Evolutionary conservation across 1,284 basidiomycete species (phyloP), one percentile per base, ranked within the genome.

Genomic region (Fomitopsis pinicola): DNA sequence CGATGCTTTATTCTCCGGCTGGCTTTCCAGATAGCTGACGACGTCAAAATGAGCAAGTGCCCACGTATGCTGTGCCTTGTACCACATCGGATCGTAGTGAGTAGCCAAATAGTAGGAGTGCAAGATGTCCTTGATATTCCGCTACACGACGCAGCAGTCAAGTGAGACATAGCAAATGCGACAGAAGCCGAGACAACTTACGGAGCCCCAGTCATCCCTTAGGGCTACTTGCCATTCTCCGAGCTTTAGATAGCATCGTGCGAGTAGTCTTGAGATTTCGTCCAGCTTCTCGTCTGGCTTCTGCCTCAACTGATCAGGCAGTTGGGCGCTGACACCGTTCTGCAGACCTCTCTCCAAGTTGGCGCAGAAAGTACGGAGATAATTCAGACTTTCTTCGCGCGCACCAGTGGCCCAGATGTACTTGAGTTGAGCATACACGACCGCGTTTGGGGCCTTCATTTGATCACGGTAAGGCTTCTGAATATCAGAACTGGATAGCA

Each of bases 41-140:
- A 98, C 94, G 66, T 98, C 95, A 67, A 97, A 97, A 74, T 98
- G 98, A 12, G 95, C 92, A 62, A 99, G 78, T 6, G 97, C 97
- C 95, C 96, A 99, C 0, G 95, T 96, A 73, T 99, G 97, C 97
- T 97, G 98, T 17, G 97, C 97, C 76, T 98, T 98, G 77, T 98
- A 98, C 97, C 97, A 99, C 42, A 83, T 83, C 6, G 91, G 86
- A 73, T 99, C 97, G 64, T 95, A 94, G 71, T 94, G 91, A 2
- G 97, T 98, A 0, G 97, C 94, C 42, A 91, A 81, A 59, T 86
- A 82, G 76, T 97, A 99, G 33, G 94, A 90, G 65, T 89, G 84
- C 10, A 98, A 77, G 60, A 97, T 94, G 46, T 91, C 89, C 48
- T 88, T 84, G 35, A 92, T 86, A 63, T 93, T 89, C 62, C 88